These are phyloP conservation scores for Hyparrhenia diplandra DNA, from an alignment of 176 grass and related monocot genomes.

Conservation along the genomic window DNA sequence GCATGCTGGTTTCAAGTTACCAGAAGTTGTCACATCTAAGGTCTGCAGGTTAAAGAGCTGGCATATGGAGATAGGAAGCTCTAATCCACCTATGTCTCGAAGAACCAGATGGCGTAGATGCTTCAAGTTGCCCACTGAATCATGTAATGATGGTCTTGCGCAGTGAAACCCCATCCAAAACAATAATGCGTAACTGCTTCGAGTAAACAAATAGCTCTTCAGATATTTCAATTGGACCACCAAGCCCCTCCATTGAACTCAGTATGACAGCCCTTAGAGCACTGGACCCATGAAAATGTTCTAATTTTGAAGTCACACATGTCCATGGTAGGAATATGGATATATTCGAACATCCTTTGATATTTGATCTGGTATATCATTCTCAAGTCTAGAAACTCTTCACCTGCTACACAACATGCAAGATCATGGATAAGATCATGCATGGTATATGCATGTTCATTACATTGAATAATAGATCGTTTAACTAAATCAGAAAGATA, in stretches of 20 bases:
- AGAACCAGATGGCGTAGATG: conserved; percentile 23
- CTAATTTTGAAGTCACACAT: background rate
- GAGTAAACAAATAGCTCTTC: background rate
- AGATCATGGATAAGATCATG: conserved; percentile 5
- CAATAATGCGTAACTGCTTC: background rate
- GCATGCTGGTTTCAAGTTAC: conserved; percentile 6
- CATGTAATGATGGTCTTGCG: background rate
- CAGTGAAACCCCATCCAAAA: background rate
- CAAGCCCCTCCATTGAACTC: background rate
- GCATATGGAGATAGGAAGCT: background rate
- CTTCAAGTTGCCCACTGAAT: conserved; percentile 22
- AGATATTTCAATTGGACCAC: background rate
- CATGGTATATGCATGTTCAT: background rate
- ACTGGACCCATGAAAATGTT: background rate
- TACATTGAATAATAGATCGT: background rate
- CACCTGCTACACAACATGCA: background rate
- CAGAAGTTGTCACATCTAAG: conserved; percentile 5
- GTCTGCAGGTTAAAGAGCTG: conserved; percentile 16
- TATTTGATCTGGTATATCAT: background rate
- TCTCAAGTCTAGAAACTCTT: conserved; percentile 17
- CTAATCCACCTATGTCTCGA: background rate
- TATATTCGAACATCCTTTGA: conserved; percentile 2
- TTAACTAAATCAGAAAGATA: conserved; percentile 41
- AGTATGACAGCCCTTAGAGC: background rate
- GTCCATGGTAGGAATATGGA: conserved; percentile 6